Evolutionary conservation across 768 basidiomycete species (phyloP).

Genomic region (Tylopilus sp.): DNA sequence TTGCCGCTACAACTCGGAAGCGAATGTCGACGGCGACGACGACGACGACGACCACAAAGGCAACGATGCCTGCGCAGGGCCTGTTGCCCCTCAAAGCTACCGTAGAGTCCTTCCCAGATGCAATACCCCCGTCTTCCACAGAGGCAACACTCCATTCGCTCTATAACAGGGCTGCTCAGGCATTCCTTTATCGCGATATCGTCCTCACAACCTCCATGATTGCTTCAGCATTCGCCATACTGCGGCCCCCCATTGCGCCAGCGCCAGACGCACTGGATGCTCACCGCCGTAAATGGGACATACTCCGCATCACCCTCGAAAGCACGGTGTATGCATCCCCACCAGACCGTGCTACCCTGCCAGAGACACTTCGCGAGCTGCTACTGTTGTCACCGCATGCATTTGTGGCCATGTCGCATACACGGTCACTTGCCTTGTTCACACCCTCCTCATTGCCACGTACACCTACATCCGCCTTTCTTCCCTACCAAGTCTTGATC

Average conservation of each 20-base stretch:
- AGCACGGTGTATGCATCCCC: conserved; percentile 63
- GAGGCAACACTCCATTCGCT: conserved; percentile 61
- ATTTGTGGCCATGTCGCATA: conserved; percentile 53
- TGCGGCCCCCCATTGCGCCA: conserved; percentile 40
- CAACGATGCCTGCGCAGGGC: conserved; percentile 21
- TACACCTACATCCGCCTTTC: conserved; percentile 47
- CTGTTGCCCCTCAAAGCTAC: conserved; percentile 37
- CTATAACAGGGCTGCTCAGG: conserved; percentile 73
- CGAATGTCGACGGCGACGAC: conserved; percentile 51
- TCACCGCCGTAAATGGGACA: conserved; percentile 79
- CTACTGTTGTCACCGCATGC: conserved; percentile 57
- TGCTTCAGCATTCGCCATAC: conserved; percentile 61
- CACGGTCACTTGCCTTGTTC: conserved; percentile 66
- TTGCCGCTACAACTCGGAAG: neutral
- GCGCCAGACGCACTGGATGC: conserved; percentile 41
- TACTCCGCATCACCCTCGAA: conserved; percentile 81
- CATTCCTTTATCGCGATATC: conserved; percentile 74
- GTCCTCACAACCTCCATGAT: conserved; percentile 63
- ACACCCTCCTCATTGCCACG: conserved; percentile 44
- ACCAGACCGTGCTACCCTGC: conserved; percentile 41
- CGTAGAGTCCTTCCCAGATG: conserved; percentile 3
- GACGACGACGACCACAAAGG: conserved; percentile 34
- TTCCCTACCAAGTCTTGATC: conserved; percentile 67
- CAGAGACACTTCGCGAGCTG: conserved; percentile 48
- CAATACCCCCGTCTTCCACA: conserved; percentile 20